Percentiles rank a stretch among this genome's conserved stretches.
These are phyloP conservation scores for Xerocomus subilludens DNA, from an alignment of 1,284 basidiomycete genomes.

Conservation along the genomic window DNA sequence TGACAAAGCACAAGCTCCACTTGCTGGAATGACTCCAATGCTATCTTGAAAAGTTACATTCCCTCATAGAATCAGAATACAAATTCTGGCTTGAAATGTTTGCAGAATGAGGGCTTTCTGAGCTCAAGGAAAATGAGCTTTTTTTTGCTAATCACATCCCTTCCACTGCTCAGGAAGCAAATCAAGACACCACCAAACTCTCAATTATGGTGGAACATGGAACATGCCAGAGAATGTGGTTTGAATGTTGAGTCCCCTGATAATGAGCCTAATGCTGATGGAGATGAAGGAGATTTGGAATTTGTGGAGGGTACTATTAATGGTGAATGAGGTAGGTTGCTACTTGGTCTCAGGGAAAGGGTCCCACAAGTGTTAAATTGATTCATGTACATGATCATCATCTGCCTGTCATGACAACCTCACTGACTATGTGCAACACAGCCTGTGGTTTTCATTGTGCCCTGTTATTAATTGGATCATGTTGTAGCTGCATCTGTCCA, in stretches of 20 bases:
- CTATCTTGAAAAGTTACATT: background rate
- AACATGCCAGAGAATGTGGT: background rate
- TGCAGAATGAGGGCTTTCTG: background rate
- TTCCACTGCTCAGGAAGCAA: background rate
- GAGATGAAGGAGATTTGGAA: background rate
- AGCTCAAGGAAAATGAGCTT: conserved; percentile 6
- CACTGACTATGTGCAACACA: too few relatives aligned
- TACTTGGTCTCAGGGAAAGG: too few relatives aligned
- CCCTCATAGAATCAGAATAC: conserved; percentile 4
- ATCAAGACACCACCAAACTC: background rate
- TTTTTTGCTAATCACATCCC: background rate
- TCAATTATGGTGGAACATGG: background rate
- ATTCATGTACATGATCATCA: too few relatives aligned
- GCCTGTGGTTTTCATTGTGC: too few relatives aligned
- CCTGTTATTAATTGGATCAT: too few relatives aligned
- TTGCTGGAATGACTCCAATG: background rate
- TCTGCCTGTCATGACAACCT: too few relatives aligned
- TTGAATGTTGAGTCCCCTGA: background rate
- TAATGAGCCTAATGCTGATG: background rate
- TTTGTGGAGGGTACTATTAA: background rate
- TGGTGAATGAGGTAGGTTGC: too few relatives aligned
- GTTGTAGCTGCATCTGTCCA: too few relatives aligned
- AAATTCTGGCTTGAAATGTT: conserved; percentile 9
- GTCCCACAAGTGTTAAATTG: too few relatives aligned
- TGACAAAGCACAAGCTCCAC: background rate